Percentiles rank a stretch among this genome's conserved stretches.
These are phyloP conservation scores for Aspergillus puulaauensis DNA, from an alignment of 2,329 filamentous ascomycete species.

Conservation along the genomic window DNA sequence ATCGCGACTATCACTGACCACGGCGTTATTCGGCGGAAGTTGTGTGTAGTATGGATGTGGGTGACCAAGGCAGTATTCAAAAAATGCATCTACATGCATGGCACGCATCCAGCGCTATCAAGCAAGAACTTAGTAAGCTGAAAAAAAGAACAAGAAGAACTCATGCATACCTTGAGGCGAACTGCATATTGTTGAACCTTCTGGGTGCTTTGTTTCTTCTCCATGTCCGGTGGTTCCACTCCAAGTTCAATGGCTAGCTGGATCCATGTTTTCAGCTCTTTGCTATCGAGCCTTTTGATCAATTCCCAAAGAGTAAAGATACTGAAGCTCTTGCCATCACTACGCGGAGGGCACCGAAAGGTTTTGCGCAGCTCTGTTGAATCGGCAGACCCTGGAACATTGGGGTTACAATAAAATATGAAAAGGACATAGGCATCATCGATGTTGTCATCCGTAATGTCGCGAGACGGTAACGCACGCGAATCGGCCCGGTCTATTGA, in stretches of 20 bases:
- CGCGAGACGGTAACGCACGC: slow-evolving; percentile 62
- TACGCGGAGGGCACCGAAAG: slow-evolving; percentile 78
- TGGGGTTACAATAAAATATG: slow-evolving; percentile 88
- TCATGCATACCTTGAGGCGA: slow-evolving; percentile 68
- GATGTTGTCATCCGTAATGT: slow-evolving; percentile 69
- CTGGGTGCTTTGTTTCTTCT: slow-evolving; percentile 84
- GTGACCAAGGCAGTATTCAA: slow-evolving; percentile 81
- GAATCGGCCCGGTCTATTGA: slow-evolving; percentile 44
- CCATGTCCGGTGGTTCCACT: slow-evolving; percentile 76
- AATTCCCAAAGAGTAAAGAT: slow-evolving; percentile 75
- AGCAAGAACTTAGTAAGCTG: not conserved
- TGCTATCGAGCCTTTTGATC: slow-evolving; percentile 73
- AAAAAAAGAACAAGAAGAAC: not conserved
- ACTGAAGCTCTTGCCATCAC: slow-evolving; percentile 82
- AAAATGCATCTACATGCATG: slow-evolving; percentile 93
- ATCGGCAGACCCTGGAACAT: slow-evolving; percentile 68
- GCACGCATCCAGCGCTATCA: slow-evolving; percentile 88
- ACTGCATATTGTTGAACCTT: slow-evolving; percentile 96
- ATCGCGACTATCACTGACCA: slow-evolving; percentile 68
- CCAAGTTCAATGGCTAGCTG: slow-evolving; percentile 84
- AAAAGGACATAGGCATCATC: slow-evolving; percentile 82
- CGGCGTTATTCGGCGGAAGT: slow-evolving; percentile 65
- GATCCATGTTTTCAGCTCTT: slow-evolving; percentile 90
- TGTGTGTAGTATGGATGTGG: slow-evolving; percentile 77
- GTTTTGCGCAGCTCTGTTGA: slow-evolving; percentile 69